Evolutionary conservation across 345 rosid genomes (phyloP).

Genomic region (Alliaria petiolata): DNA sequence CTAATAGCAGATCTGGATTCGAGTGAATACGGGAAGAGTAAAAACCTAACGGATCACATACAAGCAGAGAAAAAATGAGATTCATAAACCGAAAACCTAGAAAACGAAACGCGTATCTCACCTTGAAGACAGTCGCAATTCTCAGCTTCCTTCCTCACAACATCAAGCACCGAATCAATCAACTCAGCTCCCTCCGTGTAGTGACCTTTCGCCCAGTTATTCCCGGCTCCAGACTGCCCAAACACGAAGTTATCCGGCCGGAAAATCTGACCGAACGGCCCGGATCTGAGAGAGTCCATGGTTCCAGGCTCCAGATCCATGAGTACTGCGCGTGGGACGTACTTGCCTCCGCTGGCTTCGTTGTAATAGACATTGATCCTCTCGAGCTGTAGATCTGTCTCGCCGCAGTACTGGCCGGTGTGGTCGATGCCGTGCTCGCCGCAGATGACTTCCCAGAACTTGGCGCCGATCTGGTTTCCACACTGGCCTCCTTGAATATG

Average conservation of each 20-base stretch:
- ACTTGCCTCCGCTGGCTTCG: constrained; percentile 22
- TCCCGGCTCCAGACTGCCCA: constrained; percentile 30
- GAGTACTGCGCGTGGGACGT: constrained; percentile 26
- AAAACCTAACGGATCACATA: background rate
- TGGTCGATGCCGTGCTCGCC: constrained; percentile 29
- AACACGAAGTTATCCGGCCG: constrained; percentile 27
- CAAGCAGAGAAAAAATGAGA: background rate
- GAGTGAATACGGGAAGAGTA: background rate
- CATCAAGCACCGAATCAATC: constrained; percentile 27
- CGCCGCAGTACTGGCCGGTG: constrained; percentile 24
- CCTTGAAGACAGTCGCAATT: constrained; percentile 31
- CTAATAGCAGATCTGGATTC: constrained; percentile 15
- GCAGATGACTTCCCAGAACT: constrained; percentile 32
- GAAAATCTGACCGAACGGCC: constrained; percentile 31
- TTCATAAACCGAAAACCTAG: constrained; percentile 1
- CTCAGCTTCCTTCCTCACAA: constrained; percentile 31
- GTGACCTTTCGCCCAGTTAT: constrained; percentile 31
- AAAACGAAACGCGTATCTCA: background rate
- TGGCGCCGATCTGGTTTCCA: constrained; percentile 32
- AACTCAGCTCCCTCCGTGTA: constrained; percentile 31
- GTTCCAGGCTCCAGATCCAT: constrained; percentile 34
- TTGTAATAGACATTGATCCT: constrained; percentile 28
- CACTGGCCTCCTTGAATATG: constrained; percentile 31
- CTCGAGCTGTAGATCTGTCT: constrained; percentile 27
- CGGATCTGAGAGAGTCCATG: constrained; percentile 30